Evolutionary conservation across 495 filamentous ascomycete species (phyloP).

Genomic region (Poronia punctata): DNA sequence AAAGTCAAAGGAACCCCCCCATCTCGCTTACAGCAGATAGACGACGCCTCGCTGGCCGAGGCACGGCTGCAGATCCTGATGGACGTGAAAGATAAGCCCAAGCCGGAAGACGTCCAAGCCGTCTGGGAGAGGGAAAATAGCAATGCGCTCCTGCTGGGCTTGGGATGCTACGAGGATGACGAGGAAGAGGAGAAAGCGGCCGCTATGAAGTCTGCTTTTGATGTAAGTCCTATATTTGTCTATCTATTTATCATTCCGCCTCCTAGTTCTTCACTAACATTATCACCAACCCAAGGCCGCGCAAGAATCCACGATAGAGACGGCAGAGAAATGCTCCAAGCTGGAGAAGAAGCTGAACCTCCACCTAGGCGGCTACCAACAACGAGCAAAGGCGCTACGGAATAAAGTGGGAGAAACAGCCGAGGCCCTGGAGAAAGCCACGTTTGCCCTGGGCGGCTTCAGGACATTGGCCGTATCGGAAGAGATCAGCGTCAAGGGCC

Average conservation of each 20-base stretch:
- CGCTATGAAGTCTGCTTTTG: slow-evolving; percentile 56
- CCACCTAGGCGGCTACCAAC: slow-evolving; percentile 84
- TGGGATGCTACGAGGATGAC: slow-evolving; percentile 68
- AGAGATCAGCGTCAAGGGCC: slow-evolving; percentile 60
- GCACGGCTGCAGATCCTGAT: slow-evolving; percentile 70
- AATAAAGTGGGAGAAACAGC: slow-evolving; percentile 75
- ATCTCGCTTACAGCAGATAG: slow-evolving; percentile 54
- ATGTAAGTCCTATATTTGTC: slow-evolving; percentile 41
- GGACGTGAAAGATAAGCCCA: slow-evolving; percentile 56
- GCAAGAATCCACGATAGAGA: slow-evolving; percentile 60
- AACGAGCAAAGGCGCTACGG: slow-evolving; percentile 72
- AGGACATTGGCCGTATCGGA: slow-evolving; percentile 70
- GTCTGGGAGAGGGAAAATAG: slow-evolving; percentile 61
- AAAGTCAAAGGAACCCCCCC: slow-evolving; percentile 57
- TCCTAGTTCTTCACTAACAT: slow-evolving; percentile 6
- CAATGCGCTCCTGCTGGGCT: slow-evolving; percentile 58
- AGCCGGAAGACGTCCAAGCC: slow-evolving; percentile 55
- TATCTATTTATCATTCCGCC: not conserved
- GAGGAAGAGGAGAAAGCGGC: slow-evolving; percentile 59
- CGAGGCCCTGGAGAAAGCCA: slow-evolving; percentile 67
- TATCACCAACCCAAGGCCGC: slow-evolving; percentile 51
- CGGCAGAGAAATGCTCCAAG: slow-evolving; percentile 74
- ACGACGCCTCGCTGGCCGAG: slow-evolving; percentile 62
- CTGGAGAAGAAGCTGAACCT: slow-evolving; percentile 89
- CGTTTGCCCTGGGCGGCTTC: slow-evolving; percentile 66